Evolutionary conservation across 306 rosid genomes (phyloP).

Genomic region (Astragalus glycyphyllos): DNA sequence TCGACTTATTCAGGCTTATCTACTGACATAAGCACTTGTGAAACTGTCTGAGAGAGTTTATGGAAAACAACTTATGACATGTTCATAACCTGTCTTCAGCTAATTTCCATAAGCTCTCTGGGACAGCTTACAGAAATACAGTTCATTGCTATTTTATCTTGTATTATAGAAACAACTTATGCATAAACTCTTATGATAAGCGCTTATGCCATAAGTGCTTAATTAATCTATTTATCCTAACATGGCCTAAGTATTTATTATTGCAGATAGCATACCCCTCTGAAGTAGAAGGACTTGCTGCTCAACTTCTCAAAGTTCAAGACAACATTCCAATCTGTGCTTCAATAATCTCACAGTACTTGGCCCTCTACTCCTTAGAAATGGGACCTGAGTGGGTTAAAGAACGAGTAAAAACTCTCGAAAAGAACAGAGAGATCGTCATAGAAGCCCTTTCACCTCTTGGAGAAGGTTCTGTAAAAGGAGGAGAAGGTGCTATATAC

Average conservation of each 20-base stretch:
- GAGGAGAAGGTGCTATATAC: constrained; percentile 97
- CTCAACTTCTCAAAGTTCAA: constrained; percentile 92
- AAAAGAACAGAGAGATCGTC: constrained; percentile 66
- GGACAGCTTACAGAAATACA: too few species aligned
- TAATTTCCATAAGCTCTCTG: too few species aligned
- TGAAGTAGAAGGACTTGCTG: constrained; percentile 71
- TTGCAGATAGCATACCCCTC: constrained; percentile 96
- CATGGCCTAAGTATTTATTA: constrained; percentile 23
- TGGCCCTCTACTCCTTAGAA: constrained; percentile 83
- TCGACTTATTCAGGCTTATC: too few species aligned
- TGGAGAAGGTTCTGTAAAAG: constrained; percentile 78
- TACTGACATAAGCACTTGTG: too few species aligned
- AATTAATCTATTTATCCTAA: too few species aligned
- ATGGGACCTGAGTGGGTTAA: constrained; percentile 83
- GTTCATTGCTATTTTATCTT: too few species aligned
- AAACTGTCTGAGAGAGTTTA: too few species aligned
- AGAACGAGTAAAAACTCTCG: constrained; percentile 68
- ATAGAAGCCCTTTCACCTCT: constrained; percentile 77
- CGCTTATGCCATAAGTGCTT: too few species aligned
- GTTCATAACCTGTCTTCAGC: too few species aligned
- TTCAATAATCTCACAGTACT: constrained; percentile 81
- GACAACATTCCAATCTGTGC: constrained; percentile 99
- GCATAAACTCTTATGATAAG: too few species aligned
- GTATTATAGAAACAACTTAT: too few species aligned
- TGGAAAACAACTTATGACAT: too few species aligned